phyloP scores from a whole-genome alignment of 768 basidiomycete genomes.

The Pisolithus albus region DNA sequence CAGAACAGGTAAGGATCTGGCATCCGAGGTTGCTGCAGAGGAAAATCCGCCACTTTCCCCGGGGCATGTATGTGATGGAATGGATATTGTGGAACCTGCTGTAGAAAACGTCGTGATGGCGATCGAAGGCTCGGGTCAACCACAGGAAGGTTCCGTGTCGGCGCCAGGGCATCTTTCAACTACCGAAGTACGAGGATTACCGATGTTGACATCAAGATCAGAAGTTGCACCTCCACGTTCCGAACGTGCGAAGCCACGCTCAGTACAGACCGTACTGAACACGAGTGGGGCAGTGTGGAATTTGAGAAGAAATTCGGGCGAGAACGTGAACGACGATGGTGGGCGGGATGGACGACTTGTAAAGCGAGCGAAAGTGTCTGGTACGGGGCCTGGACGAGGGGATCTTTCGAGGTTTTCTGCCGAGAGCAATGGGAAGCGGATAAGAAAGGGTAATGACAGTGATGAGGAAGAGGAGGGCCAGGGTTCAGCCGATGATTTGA shows the following conservation, averaged over 20 bases:
- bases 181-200: too few species aligned
- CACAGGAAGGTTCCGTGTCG: neutral
- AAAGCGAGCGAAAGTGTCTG: conserved; percentile 33
- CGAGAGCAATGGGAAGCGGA: too few species aligned
- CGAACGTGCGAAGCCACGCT: conserved; percentile 14
- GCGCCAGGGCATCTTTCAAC: too few species aligned
- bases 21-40: neutral
- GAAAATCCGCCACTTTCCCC: too few species aligned
- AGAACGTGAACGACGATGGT: conserved; percentile 6
- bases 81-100: too few species aligned
- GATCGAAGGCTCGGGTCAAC: too few species aligned
- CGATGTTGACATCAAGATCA: too few species aligned
- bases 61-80: too few species aligned
- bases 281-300: conserved; percentile 51
- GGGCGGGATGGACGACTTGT: conserved; percentile 6
- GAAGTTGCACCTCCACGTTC: neutral
- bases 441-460: conserved; percentile 11
- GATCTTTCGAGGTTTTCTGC: conserved; percentile 1
- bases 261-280: conserved; percentile 39
- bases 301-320: conserved; percentile 16
- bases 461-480: too few species aligned
- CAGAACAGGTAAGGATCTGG: neutral
- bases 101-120: neutral
- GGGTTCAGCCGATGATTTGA: neutral
- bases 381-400: conserved; percentile 11